Conservation (phyloP, 306 rosid genomes). For the Pyrus pyrifolia region DNA sequence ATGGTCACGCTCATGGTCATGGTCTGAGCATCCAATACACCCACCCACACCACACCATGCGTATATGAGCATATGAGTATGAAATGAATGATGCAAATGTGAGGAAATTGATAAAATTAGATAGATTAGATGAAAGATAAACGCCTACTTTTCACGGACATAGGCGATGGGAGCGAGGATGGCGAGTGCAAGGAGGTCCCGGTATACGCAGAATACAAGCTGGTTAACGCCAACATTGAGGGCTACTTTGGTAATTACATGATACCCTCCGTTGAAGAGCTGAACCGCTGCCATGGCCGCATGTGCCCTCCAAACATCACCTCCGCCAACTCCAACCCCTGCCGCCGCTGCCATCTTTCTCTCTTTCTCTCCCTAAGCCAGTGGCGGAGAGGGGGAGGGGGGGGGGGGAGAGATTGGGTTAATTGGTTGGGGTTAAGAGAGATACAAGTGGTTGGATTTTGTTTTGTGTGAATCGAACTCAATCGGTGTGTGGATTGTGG, state of each 20-base stretch:
- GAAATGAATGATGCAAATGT: too few species aligned
- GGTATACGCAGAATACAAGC: conserved; percentile 69
- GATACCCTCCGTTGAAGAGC: conserved; percentile 76
- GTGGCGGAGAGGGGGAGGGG: neutral
- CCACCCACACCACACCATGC: too few species aligned
- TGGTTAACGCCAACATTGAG: conserved; percentile 84
- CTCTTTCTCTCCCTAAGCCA: neutral
- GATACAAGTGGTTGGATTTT: neutral
- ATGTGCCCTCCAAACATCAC: conserved; percentile 62
- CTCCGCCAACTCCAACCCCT: conserved; percentile 20
- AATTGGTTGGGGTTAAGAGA: neutral
- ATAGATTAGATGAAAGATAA: neutral
- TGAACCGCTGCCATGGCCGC: conserved; percentile 70
- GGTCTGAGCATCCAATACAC: neutral
- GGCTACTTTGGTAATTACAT: conserved; percentile 87
- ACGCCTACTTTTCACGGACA: conserved; percentile 60
- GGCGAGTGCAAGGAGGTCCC: conserved; percentile 65
- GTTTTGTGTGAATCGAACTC: neutral
- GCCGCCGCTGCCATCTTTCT: conserved; percentile 22
- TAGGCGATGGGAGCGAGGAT: conserved; percentile 72
- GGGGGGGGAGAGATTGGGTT: neutral
- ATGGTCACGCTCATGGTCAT: neutral
- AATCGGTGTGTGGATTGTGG: neutral
- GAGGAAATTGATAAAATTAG: neutral
- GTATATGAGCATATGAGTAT: too few species aligned